phyloP scores from a whole-genome alignment of 2,329 filamentous ascomycete genomes.

The Xylariaceae sp. region DNA sequence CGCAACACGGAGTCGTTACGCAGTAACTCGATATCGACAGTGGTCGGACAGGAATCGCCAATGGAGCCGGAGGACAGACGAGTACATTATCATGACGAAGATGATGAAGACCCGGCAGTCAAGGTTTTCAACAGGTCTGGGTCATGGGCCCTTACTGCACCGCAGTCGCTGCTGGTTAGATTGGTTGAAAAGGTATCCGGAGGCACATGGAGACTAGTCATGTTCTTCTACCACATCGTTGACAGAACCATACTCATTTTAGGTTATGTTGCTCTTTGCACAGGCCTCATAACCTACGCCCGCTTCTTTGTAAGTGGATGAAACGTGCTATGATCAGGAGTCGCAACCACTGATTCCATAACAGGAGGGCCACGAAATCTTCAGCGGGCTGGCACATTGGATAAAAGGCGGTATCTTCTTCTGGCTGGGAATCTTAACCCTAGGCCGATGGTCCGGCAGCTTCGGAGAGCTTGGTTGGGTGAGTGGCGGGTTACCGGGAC shows the following conservation, averaged over 20 bases:
- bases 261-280: conserved; percentile 68
- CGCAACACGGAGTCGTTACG: conserved; percentile 62
- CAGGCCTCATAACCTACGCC: conserved; percentile 71
- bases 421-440: conserved; percentile 81
- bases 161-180: conserved; percentile 49
- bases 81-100: conserved; percentile 45
- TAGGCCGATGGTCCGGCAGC: conserved; percentile 85
- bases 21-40: conserved; percentile 61
- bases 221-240: conserved; percentile 60
- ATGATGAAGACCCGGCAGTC: conserved; percentile 37
- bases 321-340: no score
- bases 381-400: conserved; percentile 86
- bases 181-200: conserved; percentile 54
- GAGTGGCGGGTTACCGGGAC: conserved; percentile 22
- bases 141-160: conserved; percentile 40
- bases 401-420: conserved; percentile 95
- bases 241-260: conserved; percentile 76
- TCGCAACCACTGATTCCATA: not conserved
- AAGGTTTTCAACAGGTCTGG: conserved; percentile 36
- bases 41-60: conserved; percentile 43
- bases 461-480: conserved; percentile 88
- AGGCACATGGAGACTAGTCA: conserved; percentile 54
- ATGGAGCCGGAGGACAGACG: conserved; percentile 34
- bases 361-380: conserved; percentile 65
- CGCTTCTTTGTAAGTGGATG: conserved; percentile 72